These are phyloP conservation scores for Aspergillus carlsbadensis DNA, from an alignment of 495 filamentous ascomycete genomes.

Conservation along the genomic window DNA sequence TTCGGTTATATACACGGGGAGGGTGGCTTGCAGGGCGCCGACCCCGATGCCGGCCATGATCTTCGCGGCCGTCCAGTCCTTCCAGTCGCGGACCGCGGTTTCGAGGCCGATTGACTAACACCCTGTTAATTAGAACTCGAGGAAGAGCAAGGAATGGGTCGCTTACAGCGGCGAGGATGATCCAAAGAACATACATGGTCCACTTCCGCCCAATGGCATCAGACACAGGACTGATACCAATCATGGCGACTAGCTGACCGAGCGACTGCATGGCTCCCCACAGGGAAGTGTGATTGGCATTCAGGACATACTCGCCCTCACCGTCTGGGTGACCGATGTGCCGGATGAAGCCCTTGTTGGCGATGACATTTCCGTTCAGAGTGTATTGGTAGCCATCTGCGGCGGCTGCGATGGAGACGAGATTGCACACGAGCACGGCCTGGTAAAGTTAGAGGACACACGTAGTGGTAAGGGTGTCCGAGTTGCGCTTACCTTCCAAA, in stretches of 20 bases:
- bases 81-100: background rate
- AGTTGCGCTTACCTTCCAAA: no score
- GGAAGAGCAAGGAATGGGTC: no score
- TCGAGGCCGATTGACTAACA: background rate
- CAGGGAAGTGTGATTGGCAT: background rate
- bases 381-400: no score
- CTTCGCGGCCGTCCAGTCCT: background rate
- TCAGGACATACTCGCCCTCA: background rate
- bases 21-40: background rate
- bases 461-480: no score
- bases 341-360: background rate
- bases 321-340: background rate
- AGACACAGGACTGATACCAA: background rate
- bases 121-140: no score
- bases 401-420: no score
- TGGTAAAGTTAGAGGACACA: no score
- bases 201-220: background rate
- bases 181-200: background rate
- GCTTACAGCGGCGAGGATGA: background rate
- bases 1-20: background rate
- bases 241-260: background rate
- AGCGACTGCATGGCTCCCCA: conserved; percentile 1
- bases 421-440: no score
- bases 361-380: background rate
- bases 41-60: background rate